These are phyloP conservation scores for Paspalum notatum DNA, from an alignment of 176 grass and related monocot genomes.

Conservation along the genomic window DNA sequence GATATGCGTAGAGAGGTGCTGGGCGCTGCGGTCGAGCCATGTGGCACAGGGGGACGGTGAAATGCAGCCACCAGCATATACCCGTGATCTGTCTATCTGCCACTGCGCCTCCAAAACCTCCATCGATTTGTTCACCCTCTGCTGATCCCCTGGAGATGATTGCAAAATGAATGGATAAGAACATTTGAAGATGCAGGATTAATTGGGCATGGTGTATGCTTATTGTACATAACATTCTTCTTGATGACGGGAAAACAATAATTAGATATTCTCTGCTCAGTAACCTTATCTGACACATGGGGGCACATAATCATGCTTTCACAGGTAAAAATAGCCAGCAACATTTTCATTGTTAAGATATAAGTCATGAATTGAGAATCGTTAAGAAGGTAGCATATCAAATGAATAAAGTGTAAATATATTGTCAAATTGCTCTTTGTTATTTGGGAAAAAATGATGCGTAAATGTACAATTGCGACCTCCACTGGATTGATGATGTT, in stretches of 20 bases:
- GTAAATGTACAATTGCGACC: neutral
- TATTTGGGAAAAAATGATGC: neutral
- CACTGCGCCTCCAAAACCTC: slow-evolving; percentile 21
- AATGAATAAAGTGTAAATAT: neutral
- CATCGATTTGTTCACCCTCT: neutral
- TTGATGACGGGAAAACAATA: neutral
- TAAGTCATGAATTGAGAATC: neutral
- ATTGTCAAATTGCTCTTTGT: neutral
- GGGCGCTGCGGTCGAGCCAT: neutral
- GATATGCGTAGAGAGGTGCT: neutral
- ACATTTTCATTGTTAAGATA: neutral
- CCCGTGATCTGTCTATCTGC: slow-evolving; percentile 29
- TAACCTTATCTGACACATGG: neutral
- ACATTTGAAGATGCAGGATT: slow-evolving; percentile 19
- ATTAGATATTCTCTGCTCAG: neutral
- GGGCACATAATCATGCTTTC: neutral
- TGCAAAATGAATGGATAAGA: slow-evolving; percentile 27
- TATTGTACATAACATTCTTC: neutral
- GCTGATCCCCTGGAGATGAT: slow-evolving; percentile 1
- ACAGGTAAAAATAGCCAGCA: neutral
- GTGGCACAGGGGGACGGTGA: slow-evolving; percentile 33
- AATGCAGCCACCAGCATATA: slow-evolving; percentile 20
- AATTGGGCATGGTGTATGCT: neutral
- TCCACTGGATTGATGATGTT: neutral
- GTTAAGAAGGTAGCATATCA: neutral